Conservation (phyloP, 2,329 filamentous ascomycete genomes). For the Sclerotinia minor region DNA sequence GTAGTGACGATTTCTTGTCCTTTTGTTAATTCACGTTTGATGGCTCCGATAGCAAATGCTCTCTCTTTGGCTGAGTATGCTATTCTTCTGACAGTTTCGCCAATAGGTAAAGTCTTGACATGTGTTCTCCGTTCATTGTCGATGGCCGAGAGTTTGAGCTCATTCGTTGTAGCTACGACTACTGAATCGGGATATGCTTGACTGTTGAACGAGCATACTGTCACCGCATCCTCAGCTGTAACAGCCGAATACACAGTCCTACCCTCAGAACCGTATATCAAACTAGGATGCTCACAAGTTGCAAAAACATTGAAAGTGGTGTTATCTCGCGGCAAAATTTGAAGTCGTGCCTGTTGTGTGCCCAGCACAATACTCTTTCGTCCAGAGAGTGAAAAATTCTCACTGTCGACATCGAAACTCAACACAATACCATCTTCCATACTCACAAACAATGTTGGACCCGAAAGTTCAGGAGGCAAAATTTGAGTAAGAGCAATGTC, state of each 20-base stretch:
- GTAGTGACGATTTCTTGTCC: constrained; percentile 76
- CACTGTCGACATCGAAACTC: constrained; percentile 70
- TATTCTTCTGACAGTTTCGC: constrained; percentile 81
- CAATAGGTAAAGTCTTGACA: constrained; percentile 74
- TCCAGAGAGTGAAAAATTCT: constrained; percentile 63
- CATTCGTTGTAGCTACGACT: constrained; percentile 72
- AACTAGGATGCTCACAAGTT: constrained; percentile 87
- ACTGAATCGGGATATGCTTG: constrained; percentile 79
- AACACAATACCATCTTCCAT: constrained; percentile 92
- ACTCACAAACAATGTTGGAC: constrained; percentile 80
- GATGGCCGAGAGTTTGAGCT: constrained; percentile 77
- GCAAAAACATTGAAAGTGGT: constrained; percentile 81
- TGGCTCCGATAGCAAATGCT: constrained; percentile 83
- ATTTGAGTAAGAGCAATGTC: constrained; percentile 79
- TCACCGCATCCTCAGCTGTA: constrained; percentile 80
- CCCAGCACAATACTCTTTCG: constrained; percentile 84
- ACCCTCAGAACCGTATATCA: constrained; percentile 88
- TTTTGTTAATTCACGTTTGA: constrained; percentile 68
- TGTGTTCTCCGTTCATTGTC: constrained; percentile 87
- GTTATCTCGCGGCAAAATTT: constrained; percentile 68
- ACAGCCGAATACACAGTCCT: constrained; percentile 91
- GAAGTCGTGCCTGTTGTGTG: constrained; percentile 79
- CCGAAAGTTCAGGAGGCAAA: constrained; percentile 57
- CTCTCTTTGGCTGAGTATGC: constrained; percentile 79
- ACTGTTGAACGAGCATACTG: constrained; percentile 79